Percentiles rank a stretch among this genome's conserved stretches.
These are phyloP conservation scores for Penicillium tannophilum DNA, from an alignment of 495 filamentous ascomycete genomes.

Conservation along the genomic window DNA sequence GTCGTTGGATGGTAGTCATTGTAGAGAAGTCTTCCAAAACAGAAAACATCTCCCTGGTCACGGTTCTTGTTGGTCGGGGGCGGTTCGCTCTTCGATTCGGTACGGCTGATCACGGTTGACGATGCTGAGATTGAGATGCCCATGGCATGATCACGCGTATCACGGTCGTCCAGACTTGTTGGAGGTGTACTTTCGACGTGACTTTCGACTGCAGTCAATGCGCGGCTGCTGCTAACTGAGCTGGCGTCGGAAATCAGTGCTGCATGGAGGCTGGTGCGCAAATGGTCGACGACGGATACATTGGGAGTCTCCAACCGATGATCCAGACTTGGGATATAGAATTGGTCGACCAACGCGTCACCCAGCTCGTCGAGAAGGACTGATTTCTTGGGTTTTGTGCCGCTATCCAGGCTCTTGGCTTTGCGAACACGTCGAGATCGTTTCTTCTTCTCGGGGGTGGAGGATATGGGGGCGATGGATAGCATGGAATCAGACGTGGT, in stretches of 20 bases:
- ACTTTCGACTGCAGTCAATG: slow-evolving; percentile 12
- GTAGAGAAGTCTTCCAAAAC: slow-evolving; percentile 35
- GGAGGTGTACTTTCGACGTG: slow-evolving; percentile 5
- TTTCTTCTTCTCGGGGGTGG: slow-evolving; percentile 19
- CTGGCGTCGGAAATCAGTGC: slow-evolving; percentile 16
- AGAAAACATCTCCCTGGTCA: slow-evolving; percentile 24
- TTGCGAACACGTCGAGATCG: slow-evolving; percentile 17
- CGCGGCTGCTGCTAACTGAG: slow-evolving; percentile 22
- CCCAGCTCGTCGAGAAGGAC: slow-evolving; percentile 28
- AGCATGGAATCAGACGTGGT: slow-evolving; percentile 7
- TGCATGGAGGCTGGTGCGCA: slow-evolving; percentile 17
- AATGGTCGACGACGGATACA: slow-evolving; percentile 23
- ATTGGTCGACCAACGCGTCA: slow-evolving; percentile 23
- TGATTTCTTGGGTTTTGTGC: slow-evolving; percentile 17
- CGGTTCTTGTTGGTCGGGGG: neutral
- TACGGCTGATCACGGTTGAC: neutral
- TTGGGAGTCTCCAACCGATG: slow-evolving; percentile 4
- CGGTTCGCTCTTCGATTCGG: slow-evolving; percentile 4
- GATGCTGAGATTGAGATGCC: neutral
- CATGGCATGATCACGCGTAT: neutral
- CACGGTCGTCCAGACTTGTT: slow-evolving; percentile 20
- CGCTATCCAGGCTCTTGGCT: slow-evolving; percentile 7
- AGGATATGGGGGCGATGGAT: neutral
- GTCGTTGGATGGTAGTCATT: slow-evolving; percentile 28
- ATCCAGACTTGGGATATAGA: slow-evolving; percentile 14